These are phyloP conservation scores for Solanum aculeatissimum DNA, from an alignment of 305 asterid genomes.

Conservation along the genomic window DNA sequence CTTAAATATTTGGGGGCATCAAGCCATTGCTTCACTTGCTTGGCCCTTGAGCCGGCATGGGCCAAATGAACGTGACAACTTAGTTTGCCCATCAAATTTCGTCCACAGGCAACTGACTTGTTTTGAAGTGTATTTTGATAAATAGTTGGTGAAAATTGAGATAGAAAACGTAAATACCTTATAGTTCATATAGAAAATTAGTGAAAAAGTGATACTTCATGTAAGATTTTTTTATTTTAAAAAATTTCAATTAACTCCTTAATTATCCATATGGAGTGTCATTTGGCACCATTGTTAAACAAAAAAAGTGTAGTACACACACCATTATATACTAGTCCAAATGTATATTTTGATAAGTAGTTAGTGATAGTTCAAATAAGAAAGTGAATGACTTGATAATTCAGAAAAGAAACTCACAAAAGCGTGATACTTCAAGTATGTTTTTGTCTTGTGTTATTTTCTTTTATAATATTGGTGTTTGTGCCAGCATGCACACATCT, in stretches of 20 bases:
- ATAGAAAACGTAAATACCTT: no score
- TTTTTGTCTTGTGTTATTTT: background rate
- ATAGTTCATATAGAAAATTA: no score
- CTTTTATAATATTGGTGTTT: background rate
- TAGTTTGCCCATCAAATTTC: background rate
- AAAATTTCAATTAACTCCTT: no score
- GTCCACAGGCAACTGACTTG: background rate
- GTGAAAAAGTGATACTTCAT: no score
- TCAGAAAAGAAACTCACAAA: background rate
- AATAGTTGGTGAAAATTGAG: no score
- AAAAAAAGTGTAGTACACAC: background rate
- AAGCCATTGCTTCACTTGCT: no score
- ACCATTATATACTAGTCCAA: background rate
- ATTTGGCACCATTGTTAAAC: background rate
- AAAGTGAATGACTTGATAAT: background rate
- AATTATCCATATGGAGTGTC: background rate
- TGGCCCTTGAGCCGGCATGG: no score
- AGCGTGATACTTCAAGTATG: background rate
- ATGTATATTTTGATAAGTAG: background rate
- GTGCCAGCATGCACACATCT: background rate
- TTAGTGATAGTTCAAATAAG: background rate
- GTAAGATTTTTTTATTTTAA: background rate
- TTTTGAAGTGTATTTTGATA: background rate
- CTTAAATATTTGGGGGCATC: no score
- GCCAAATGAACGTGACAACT: no score